Evolutionary conservation across 257 asterid genomes (phyloP), one percentile per base, ranked within the genome.

Genomic region (Nyctanthes arbortristis): DNA sequence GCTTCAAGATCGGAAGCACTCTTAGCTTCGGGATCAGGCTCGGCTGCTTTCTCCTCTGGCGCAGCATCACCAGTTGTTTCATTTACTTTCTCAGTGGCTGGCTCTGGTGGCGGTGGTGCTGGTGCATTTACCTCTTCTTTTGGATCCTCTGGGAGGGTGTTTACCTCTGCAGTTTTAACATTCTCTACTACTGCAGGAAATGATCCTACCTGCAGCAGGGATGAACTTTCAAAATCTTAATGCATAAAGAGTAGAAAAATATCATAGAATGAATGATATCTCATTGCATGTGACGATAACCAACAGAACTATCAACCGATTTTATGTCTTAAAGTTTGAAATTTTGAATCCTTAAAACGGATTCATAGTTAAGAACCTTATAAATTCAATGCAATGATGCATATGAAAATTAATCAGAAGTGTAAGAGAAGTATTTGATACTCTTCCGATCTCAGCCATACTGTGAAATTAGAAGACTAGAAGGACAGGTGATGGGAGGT

Each of bases 381-480:
- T 4, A 32, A 33, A 22, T 18, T 3, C n/a, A 24, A n/a, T 2
- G n/a, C n/a, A n/a, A n/a, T n/a, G n/a, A n/a, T n/a, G 4, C 29
- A 12, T 20, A n/a, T 2, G 12, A 32, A 64, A 7, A 12, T 2
- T 55, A 4, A 63, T 4, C 5, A 24, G 13, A 10, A 12, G 3
- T 7, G 7, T 2, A 20, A 22, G 30, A 22, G 7, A 22, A 4
- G 22, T 45, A 49, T 49, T 30, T 47, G 24, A 36, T 82, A 87
- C 91, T 89, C 83, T n/a, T 89, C 83, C 75, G 78, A 58, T 82
- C 16, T 67, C 71, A 68, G 87, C 88, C 95, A 88, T 83, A 67
- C 45, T 68, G 30, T 34, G 37, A 68, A 18, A 36, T 65, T 12
- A 6, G 22, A 47, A 49, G 5, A 31, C 11, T 16, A 11, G 16